phyloP scores from a whole-genome alignment of 2,329 filamentous ascomycete genomes.

The Sphaerulina musiva region DNA sequence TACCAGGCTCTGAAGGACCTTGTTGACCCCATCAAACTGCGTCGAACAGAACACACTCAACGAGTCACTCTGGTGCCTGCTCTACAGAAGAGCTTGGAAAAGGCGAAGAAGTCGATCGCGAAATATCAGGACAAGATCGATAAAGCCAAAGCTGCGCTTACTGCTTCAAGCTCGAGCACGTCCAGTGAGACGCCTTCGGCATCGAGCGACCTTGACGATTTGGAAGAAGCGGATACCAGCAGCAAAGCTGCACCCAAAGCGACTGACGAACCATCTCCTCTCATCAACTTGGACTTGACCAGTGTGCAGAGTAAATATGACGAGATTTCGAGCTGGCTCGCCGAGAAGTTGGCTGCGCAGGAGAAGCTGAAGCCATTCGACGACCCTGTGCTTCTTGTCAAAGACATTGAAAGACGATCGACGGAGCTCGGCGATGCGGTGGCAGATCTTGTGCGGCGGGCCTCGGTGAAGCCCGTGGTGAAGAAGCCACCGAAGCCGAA shows the following conservation, averaged over 20 bases:
- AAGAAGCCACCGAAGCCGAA: constrained; percentile 20
- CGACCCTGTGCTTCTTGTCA: constrained; percentile 66
- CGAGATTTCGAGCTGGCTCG: constrained; percentile 65
- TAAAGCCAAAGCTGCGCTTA: constrained; percentile 44
- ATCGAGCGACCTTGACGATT: constrained; percentile 56
- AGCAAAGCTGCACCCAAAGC: constrained; percentile 37
- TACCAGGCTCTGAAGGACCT: constrained; percentile 71
- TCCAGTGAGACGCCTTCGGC: constrained; percentile 10
- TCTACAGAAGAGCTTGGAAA: constrained; percentile 64
- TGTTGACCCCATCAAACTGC: constrained; percentile 67
- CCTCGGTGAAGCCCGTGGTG: constrained; percentile 6
- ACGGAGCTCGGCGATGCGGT: constrained; percentile 65
- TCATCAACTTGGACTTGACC: constrained; percentile 65
- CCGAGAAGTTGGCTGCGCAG: constrained; percentile 63
- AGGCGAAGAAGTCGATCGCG: constrained; percentile 63
- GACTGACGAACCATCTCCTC: constrained; percentile 50
- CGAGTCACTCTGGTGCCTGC: constrained; percentile 63
- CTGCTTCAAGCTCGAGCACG: constrained; percentile 36
- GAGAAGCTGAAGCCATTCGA: constrained; percentile 62
- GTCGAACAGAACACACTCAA: constrained; percentile 63
- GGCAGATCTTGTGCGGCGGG: constrained; percentile 60
- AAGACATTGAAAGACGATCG: constrained; percentile 63
- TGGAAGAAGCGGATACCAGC: constrained; percentile 61
- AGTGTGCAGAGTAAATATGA: constrained; percentile 57
- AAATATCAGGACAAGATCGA: constrained; percentile 67